A percentile compares a stretch with the other conserved stretches of the same genome.
phyloP scores from a whole-genome alignment of 805 yeast genomes.

The Danielia reshetovae region DNA sequence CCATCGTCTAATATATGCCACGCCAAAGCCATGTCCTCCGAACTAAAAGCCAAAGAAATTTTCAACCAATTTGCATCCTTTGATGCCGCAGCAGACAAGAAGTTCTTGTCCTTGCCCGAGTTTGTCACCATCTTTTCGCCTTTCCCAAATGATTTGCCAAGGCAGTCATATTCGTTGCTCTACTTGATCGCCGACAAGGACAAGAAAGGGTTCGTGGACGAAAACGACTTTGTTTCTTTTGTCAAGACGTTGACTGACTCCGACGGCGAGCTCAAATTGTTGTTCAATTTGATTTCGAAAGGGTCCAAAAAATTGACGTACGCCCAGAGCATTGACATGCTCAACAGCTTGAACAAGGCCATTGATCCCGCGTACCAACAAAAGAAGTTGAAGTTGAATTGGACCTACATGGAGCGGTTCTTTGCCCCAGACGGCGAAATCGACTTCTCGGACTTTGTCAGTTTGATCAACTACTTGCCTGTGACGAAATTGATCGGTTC shows the following conservation, averaged over 20 bases:
- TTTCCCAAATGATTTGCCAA: conserved; percentile 37
- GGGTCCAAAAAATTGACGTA: conserved; percentile 23
- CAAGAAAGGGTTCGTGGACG: conserved; percentile 61
- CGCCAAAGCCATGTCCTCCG: conserved; percentile 12
- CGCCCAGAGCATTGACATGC: conserved; percentile 31
- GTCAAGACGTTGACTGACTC: conserved; percentile 45
- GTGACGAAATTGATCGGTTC: conserved; percentile 42
- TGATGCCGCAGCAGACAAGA: conserved; percentile 18
- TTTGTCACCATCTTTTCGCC: conserved; percentile 39
- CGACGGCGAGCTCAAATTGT: conserved; percentile 44
- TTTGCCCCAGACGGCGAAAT: conserved; percentile 39
- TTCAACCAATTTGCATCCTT: conserved; percentile 36
- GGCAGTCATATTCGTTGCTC: conserved; percentile 46
- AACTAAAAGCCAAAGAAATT: conserved; percentile 25
- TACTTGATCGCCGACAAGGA: conserved; percentile 77
- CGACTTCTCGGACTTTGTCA: conserved; percentile 36
- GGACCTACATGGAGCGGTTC: conserved; percentile 39
- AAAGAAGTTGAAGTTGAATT: conserved; percentile 38
- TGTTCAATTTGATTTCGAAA: conserved; percentile 47
- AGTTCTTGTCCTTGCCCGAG: conserved; percentile 30
- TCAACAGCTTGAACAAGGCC: conserved; percentile 35
- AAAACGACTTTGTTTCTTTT: conserved; percentile 72
- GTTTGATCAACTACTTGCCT: conserved; percentile 41
- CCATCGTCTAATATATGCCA: background rate
- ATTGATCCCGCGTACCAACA: conserved; percentile 41